Evolutionary conservation across 306 rosid species (phyloP), one percentile per base, ranked within the genome.

Genomic region (Quercus aquifolioides): DNA sequence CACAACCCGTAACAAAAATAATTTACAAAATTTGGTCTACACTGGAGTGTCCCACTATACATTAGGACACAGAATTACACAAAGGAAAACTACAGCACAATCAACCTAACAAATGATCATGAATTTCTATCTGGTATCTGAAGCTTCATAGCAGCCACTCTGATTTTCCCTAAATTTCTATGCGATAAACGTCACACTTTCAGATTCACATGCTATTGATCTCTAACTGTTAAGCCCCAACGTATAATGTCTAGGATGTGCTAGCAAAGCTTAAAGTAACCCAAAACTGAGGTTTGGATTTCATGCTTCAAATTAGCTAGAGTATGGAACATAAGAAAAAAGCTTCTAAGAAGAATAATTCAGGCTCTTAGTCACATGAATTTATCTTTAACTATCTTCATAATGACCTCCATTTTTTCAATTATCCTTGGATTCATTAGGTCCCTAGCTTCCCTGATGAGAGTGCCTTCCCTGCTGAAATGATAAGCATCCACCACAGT

Each of bases 371-470:
- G 26, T 88, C 86, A 95, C 99, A 95, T 79, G 88, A 92, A 95
- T 55, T 95, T 91, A 56, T 67, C 82, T 80, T 93, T 93, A 19
- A 95, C 76, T 43, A 90, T 68, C 81, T 76, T 86, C 82, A 82
- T 88, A 79, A 95, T 82, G 58, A 81, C 90, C 92, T 90, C 96
- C 60, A 93, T 77, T 83, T 95, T 92, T 78, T 81, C 80, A 68
- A 95, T 80, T 75, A 93, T 85, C 85, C 84, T 84, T n/a, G 99
- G 98, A 78, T 84, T 91, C 97, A 95, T 73, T 77, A 95, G 79
- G 88, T 95, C 97, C 82, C 94, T 89, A 23, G 99, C 99, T 83
- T 91, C 96, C 79, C 89, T 86, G n/a, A 93, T 77, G 71, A 90
- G 92, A 31, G 94, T 91, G 76, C 97, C 94, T 88, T 93, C 93